Evolutionary conservation across 1,139 yeast genomes (phyloP).

Genomic region (Saccharomyces hybrid): DNA sequence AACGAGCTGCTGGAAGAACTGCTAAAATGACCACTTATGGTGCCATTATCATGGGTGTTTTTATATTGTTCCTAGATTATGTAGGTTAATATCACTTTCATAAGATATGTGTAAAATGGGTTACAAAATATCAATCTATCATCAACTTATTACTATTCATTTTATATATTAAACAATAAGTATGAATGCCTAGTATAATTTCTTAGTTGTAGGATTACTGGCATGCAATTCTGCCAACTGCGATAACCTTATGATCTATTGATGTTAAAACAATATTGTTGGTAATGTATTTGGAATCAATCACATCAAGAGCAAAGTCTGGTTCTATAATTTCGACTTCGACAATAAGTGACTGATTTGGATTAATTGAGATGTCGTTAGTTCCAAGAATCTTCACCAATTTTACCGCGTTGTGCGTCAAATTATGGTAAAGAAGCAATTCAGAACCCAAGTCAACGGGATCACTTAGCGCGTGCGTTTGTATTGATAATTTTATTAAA

Average conservation of each 20-base stretch:
- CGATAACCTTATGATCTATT: neutral
- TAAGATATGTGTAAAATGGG: neutral
- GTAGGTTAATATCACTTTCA: slow-evolving; percentile 17
- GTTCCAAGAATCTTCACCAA: neutral
- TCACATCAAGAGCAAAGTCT: neutral
- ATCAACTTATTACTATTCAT: neutral
- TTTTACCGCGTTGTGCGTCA: neutral
- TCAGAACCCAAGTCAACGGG: neutral
- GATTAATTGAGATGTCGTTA: neutral
- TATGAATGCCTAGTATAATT: neutral
- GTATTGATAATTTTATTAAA: neutral
- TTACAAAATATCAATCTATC: neutral
- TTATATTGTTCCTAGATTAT: slow-evolving; percentile 56
- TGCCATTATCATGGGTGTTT: slow-evolving; percentile 54
- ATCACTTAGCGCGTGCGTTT: neutral
- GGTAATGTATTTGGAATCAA: neutral
- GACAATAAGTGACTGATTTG: neutral
- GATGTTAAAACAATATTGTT: neutral
- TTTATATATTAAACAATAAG: neutral
- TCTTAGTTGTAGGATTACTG: neutral
- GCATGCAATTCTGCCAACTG: neutral
- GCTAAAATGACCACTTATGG: slow-evolving; percentile 58
- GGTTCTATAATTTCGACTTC: neutral
- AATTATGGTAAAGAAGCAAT: neutral
- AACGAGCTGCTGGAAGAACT: slow-evolving; percentile 59